Base-by-base conservation (phyloP, 1,139 yeast genomes). In the Pneumocystis murina region DNA sequence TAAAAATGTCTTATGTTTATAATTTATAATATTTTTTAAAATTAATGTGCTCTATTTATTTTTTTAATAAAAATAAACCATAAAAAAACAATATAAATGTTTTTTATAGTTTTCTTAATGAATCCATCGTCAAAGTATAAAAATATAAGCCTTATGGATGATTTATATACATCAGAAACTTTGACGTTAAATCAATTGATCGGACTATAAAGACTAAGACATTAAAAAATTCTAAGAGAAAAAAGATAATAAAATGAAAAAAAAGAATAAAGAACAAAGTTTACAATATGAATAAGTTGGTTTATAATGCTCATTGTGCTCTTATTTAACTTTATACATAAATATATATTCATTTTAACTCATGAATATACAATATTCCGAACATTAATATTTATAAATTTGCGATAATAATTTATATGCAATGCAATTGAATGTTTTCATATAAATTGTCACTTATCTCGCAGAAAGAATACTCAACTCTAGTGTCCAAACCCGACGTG, bases 401-500 rank as follows among this genome's bases (percentile, higher is more conserved):
- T 48, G 33, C 55, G 10, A 48, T 48, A 14, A 48, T 48, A 48
- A 48, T 17, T 2, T 20, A 24, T 48, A 48, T 48, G 28, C 20
- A 48, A 48, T 48, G 30, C 33, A 48, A 48, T 48, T 8, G 28
- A 20, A 48, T 48, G 55, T 24, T 24, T 48, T 24, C n/a, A 24
- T 30, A 12, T 8, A 30, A 58, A 58, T 12, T 2, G 8, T 20
- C 7, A 30, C 4, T 40, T 38, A 38, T 20, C 16, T 58, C 39
- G 24, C 14, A 58, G 60, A 38, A 40, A 75, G 67, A 24, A 76
- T 75, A 43, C 73, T 71, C 68, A 87, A 78, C 72, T 87, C 95
- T 67, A 87, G 78, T 1, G 95, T 87, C 95, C 95, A 87, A 28
- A 87, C 94, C 67, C 95, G 77, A 68, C 95, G 79, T 60, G 85